Evolutionary conservation across 805 yeast genomes (phyloP).

Genomic region (Wickerhamiella spandovensis): DNA sequence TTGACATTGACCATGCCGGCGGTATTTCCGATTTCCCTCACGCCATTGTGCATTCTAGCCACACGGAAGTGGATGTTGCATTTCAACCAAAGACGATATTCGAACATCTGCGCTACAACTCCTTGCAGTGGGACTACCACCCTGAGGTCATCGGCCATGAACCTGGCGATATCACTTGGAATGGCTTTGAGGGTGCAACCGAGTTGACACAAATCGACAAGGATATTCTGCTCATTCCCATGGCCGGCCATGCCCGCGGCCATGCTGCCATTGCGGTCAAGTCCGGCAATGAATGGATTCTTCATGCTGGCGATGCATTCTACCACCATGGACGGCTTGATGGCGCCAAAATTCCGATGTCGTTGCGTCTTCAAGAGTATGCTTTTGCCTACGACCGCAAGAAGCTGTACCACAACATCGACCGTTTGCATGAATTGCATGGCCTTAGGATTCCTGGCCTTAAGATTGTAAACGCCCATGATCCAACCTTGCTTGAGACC

Average conservation of each 20-base stretch:
- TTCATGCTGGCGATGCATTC: not conserved
- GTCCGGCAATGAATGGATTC: not conserved
- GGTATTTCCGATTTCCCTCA: not conserved
- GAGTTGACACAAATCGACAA: not conserved
- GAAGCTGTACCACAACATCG: not conserved
- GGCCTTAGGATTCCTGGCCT: not conserved
- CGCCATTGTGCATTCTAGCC: not conserved
- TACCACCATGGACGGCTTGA: not conserved
- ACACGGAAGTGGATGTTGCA: not conserved
- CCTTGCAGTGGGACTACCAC: not conserved
- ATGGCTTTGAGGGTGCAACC: not conserved
- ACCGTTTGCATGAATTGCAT: not conserved
- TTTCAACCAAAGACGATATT: not conserved
- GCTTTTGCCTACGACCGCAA: not conserved
- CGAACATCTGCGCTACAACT: not conserved
- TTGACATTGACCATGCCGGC: not conserved
- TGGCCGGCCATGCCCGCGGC: not conserved
- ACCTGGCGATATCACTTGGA: not conserved
- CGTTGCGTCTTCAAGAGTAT: not conserved
- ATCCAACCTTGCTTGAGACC: not conserved
- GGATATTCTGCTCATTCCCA: not conserved
- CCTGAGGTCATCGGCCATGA: not conserved
- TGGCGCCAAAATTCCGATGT: not conserved
- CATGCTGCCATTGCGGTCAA: not conserved
- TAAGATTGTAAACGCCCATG: not conserved